Evolutionary conservation across 768 basidiomycete species (phyloP).

Genomic region (Russula brevipes): DNA sequence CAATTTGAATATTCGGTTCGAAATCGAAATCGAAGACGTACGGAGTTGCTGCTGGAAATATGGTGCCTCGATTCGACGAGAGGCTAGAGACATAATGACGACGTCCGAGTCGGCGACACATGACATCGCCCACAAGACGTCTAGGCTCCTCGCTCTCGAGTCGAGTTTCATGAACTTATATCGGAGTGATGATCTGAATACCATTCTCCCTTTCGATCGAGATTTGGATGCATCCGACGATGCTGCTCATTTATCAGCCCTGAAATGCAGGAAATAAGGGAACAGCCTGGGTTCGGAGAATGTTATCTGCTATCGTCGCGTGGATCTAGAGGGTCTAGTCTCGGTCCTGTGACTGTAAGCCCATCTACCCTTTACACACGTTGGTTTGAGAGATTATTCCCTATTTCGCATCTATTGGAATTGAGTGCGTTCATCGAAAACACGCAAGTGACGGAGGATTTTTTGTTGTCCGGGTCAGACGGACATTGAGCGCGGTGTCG

Average conservation of each 20-base stretch:
- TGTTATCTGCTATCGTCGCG: not conserved
- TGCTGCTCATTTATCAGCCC: not conserved
- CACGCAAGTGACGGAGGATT: not conserved
- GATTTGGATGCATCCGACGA: not conserved
- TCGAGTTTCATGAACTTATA: not conserved
- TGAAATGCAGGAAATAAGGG: not conserved
- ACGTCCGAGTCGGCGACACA: not conserved
- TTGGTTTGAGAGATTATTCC: no score
- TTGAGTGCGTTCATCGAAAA: not conserved
- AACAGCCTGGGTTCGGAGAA: conserved; percentile 9
- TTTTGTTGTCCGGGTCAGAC: not conserved
- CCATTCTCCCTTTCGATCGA: not conserved
- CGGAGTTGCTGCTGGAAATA: conserved; percentile 8
- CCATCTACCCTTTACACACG: not conserved
- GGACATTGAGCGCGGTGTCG: not conserved
- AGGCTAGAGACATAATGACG: not conserved
- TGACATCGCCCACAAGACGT: not conserved
- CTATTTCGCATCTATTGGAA: not conserved
- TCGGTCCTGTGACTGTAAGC: no score
- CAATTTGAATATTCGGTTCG: not conserved
- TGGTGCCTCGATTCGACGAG: not conserved
- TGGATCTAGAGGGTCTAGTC: not conserved
- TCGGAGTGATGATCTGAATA: not conserved
- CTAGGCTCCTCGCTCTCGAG: not conserved
- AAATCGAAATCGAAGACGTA: not conserved